Conservation (phyloP, 345 rosid species). For the Fremontodendron californicum region DNA sequence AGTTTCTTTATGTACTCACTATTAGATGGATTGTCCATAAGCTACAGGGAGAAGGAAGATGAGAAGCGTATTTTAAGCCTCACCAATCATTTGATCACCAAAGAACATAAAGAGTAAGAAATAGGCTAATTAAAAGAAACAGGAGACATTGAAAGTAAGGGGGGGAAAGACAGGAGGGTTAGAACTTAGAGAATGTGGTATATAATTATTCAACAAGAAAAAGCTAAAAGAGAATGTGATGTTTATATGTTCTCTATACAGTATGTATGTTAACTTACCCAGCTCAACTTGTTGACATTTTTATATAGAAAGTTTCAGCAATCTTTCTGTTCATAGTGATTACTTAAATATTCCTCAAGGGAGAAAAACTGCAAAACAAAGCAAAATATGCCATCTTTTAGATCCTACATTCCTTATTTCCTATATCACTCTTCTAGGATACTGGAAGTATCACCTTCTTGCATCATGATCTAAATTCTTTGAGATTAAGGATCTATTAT, state of each 20-base stretch:
- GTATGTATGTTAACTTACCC: not conserved
- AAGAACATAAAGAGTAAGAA: not conserved
- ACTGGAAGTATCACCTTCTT: not conserved
- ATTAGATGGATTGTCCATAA: not conserved
- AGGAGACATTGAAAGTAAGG: too few species aligned
- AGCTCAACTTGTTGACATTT: not conserved
- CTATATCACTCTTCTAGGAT: not conserved
- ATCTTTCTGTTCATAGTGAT: not conserved
- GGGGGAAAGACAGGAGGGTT: too few species aligned
- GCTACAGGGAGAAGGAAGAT: not conserved
- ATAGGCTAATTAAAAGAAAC: not conserved
- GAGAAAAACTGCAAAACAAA: not conserved
- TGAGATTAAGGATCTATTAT: not conserved
- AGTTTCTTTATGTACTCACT: not conserved
- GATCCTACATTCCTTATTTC: not conserved
- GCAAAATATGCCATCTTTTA: not conserved
- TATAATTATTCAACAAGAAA: not conserved
- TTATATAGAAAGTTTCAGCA: not conserved
- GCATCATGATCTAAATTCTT: slow-evolving; percentile 2
- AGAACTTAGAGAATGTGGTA: too few species aligned
- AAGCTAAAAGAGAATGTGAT: not conserved
- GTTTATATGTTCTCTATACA: not conserved
- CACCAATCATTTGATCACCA: not conserved
- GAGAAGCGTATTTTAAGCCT: not conserved
- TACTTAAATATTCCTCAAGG: not conserved